Evolutionary conservation across 176 grass and related monocot species (phyloP).

Genomic region (Oryza meyeriana): DNA sequence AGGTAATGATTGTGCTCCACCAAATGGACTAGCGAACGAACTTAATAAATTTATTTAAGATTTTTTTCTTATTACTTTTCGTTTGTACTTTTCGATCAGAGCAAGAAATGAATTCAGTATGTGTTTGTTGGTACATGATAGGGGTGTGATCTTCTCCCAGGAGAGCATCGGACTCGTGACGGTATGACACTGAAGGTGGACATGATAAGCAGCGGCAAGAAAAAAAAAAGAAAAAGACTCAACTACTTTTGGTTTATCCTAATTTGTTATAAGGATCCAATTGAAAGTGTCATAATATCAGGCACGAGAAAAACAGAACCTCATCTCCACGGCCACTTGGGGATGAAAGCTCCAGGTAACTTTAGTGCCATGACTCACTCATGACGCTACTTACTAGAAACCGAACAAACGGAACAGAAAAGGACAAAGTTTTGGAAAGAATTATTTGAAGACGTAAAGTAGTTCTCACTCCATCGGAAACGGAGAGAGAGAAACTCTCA

Average conservation of each 20-base stretch:
- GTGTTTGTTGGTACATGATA: not conserved
- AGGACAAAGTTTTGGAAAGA: not conserved
- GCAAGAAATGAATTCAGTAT: not conserved
- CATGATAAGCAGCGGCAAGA: not conserved
- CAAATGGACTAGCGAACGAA: not conserved
- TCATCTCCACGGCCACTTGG: not conserved
- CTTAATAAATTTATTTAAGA: not conserved
- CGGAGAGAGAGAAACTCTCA: not conserved
- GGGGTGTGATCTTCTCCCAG: not conserved
- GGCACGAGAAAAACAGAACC: not conserved
- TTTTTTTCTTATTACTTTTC: not conserved
- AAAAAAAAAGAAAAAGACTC: not conserved
- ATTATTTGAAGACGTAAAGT: not conserved
- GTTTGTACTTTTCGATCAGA: not conserved
- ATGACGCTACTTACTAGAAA: not conserved
- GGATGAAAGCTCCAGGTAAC: not conserved
- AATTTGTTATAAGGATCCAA: conserved; percentile 21
- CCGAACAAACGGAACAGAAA: not conserved
- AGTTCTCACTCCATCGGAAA: not conserved
- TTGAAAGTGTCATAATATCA: not conserved
- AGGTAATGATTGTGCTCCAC: not conserved
- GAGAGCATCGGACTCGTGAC: not conserved
- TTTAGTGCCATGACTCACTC: not conserved
- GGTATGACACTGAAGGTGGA: not conserved
- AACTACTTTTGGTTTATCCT: not conserved